A percentile compares a stretch with the other conserved stretches of the same genome.
Evolutionary conservation across 2,329 filamentous ascomycete genomes (phyloP).

Genomic region (Nemania sp.): DNA sequence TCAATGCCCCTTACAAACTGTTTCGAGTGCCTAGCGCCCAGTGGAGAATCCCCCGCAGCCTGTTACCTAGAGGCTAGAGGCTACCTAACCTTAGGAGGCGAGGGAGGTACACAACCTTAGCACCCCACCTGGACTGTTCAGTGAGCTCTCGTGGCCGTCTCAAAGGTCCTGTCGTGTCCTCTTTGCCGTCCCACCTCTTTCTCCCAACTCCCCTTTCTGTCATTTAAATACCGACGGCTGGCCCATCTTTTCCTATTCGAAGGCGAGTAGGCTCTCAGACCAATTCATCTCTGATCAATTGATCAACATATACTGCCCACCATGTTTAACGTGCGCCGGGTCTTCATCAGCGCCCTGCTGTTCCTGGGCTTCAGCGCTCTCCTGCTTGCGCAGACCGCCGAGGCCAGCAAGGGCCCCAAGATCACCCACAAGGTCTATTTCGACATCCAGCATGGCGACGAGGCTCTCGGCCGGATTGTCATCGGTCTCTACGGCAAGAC

Average conservation of each 20-base stretch:
- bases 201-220: constrained; percentile 1
- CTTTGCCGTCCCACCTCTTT: constrained; percentile 22
- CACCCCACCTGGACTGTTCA: too few relatives aligned
- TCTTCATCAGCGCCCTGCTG: constrained; percentile 70
- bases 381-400: constrained; percentile 67
- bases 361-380: constrained; percentile 28
- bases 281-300: constrained; percentile 3
- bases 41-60: too few relatives aligned
- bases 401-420: constrained; percentile 85
- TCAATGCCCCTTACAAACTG: too few relatives aligned
- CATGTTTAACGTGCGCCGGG: constrained; percentile 76
- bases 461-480: constrained; percentile 74
- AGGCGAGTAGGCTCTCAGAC: neutral
- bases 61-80: too few relatives aligned
- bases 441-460: constrained; percentile 77
- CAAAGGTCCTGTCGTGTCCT: constrained; percentile 37
- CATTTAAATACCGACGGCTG: constrained; percentile 14
- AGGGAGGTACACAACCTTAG: too few relatives aligned
- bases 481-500: constrained; percentile 88
- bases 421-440: constrained; percentile 96
- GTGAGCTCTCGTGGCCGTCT: constrained; percentile 12
- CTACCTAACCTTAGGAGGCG: too few relatives aligned
- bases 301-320: constrained; percentile 35
- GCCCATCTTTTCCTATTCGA: constrained; percentile 21
- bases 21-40: too few relatives aligned